phyloP scores from a whole-genome alignment of 805 yeast genomes.

The Sugiyamaella marilandica region DNA sequence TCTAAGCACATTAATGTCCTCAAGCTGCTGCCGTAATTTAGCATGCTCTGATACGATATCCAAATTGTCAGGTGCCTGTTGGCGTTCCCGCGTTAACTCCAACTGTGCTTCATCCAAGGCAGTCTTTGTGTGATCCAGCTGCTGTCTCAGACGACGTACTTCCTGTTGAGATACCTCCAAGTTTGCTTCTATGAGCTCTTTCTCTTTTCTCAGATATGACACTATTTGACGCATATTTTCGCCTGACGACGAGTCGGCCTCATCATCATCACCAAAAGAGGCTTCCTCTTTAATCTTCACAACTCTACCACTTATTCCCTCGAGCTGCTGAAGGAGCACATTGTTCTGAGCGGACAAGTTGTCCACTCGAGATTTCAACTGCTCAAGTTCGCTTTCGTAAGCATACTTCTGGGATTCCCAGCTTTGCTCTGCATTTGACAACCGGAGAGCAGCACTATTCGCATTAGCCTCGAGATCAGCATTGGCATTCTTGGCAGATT shows the following conservation, averaged over 20 bases:
- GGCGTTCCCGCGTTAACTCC: constrained; percentile 40
- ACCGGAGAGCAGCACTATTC: constrained; percentile 30
- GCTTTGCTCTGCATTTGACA: constrained; percentile 38
- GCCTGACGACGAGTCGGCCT: constrained; percentile 13
- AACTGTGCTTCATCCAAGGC: constrained; percentile 51
- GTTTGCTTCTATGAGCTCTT: constrained; percentile 62
- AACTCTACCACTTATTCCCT: constrained; percentile 31
- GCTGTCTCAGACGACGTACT: constrained; percentile 47
- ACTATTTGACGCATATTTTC: constrained; percentile 49
- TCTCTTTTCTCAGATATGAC: constrained; percentile 63
- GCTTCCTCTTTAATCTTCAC: constrained; percentile 19
- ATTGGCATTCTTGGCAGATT: constrained; percentile 29
- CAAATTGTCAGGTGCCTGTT: constrained; percentile 18
- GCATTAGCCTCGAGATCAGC: constrained; percentile 28
- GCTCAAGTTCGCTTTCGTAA: constrained; percentile 46
- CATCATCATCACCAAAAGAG: constrained; percentile 14
- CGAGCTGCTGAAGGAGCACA: constrained; percentile 64
- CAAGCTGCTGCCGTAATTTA: constrained; percentile 47
- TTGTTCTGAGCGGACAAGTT: constrained; percentile 66
- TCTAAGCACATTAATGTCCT: constrained; percentile 57
- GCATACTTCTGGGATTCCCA: constrained; percentile 43
- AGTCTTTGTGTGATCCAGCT: constrained; percentile 41
- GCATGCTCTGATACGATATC: constrained; percentile 37
- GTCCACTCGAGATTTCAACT: constrained; percentile 42
- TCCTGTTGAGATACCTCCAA: constrained; percentile 51